Conservation (phyloP, 2,329 filamentous ascomycete genomes). For the Xylariaceae sp. region DNA sequence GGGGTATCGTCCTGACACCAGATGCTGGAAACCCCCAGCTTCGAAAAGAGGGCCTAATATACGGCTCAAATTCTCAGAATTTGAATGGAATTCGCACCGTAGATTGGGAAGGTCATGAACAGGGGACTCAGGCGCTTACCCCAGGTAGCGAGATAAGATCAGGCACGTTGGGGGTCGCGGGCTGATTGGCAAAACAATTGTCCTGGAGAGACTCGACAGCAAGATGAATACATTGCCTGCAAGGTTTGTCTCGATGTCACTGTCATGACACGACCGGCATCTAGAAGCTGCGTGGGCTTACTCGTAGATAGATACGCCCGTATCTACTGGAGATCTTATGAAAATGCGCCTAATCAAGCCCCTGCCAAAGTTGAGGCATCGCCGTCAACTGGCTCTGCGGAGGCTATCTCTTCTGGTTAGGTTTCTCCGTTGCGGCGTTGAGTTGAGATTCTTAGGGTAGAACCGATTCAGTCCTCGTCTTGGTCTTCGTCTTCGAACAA, state of each 20-base stretch:
- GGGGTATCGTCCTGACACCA: conserved; percentile 28
- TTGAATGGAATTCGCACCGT: conserved; percentile 4
- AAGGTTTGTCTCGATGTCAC: not conserved
- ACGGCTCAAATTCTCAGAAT: not conserved
- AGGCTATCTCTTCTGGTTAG: not conserved
- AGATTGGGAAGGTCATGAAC: not conserved
- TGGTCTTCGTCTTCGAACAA: too few relatives aligned
- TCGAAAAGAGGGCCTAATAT: conserved; percentile 10
- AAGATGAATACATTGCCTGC: too few relatives aligned
- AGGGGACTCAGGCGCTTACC: too few relatives aligned
- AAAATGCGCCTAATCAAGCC: not conserved
- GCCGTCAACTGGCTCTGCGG: not conserved
- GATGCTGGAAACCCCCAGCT: conserved; percentile 17
- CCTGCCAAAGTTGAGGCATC: not conserved
- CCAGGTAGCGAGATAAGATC: too few relatives aligned
- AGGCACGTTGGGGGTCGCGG: too few relatives aligned
- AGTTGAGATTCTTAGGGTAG: not conserved
- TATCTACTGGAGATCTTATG: not conserved
- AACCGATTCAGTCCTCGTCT: not conserved
- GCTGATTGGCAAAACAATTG: too few relatives aligned
- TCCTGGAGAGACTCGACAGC: too few relatives aligned
- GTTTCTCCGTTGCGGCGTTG: not conserved
- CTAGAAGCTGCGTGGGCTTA: not conserved
- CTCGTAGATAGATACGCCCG: not conserved
- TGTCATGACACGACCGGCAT: not conserved